Base-by-base conservation (phyloP, 805 yeast species). In the Ogataea trehaloabstinens region DNA sequence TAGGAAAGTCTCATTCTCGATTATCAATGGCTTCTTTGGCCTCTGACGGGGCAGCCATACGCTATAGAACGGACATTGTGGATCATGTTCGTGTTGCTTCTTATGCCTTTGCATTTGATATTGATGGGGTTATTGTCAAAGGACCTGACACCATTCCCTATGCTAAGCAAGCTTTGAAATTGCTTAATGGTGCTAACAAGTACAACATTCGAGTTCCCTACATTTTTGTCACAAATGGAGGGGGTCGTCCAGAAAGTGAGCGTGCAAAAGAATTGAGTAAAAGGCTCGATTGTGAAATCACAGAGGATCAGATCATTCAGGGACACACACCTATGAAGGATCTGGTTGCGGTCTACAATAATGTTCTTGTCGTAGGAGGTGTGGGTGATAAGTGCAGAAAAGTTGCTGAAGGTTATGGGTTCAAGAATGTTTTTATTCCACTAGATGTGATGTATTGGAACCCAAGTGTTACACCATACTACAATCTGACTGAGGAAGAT, bases 271-370 rank as follows among this genome's bases (percentile, higher is more conserved):
- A 86, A 49, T 70, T 88, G 54, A 68, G 81, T 30, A 69, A 72
- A 40, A 67, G 87, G 48, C 70, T 88, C 46, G 75, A 71, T 16
- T 64, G 76, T 28, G 73, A 73, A 28, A 77, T 88, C 42, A 74
- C 82, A 10, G 78, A 79, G 31, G 87, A 80, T 38, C 96, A 88
- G 66, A 84, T 88, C 42, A 84, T 88, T 52, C 96, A 88, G 63
- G 95, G 95, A 45, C 95, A 88, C 63, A 88, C 96, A 1, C 96
- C 96, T 24, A 88, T 88, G 93, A 81, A 78, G 51, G 95, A 85
- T 55, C 70, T 87, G 55, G 85, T 82, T 11, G 74, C 73, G 21
- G 68, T 73, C 12, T 79, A 81, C 61, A 67, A 82, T 41, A 84
- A 83, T 40, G 95, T 88, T 4, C 67, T 88, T 32, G 95, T 88